Evolutionary conservation across 2,329 filamentous ascomycete species (phyloP).

Genomic region (Ceratocystis ficicola): DNA sequence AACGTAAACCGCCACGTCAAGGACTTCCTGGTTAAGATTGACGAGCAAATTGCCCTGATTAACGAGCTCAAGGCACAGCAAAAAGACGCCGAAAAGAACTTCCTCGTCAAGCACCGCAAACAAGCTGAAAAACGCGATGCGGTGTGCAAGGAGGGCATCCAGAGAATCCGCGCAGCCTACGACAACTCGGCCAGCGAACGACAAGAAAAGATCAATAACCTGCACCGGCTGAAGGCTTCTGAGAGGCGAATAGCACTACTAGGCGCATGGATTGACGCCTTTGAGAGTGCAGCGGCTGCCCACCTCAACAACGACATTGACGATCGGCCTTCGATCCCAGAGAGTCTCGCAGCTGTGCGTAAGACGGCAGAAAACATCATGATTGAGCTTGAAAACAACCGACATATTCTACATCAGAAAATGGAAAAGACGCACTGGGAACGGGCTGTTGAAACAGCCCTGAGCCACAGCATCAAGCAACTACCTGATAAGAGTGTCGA

Average conservation of each 20-base stretch:
- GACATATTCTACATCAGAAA: slow-evolving; percentile 80
- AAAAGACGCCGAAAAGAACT: slow-evolving; percentile 70
- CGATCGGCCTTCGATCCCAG: slow-evolving; percentile 39
- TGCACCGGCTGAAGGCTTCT: slow-evolving; percentile 71
- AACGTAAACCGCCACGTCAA: slow-evolving; percentile 99
- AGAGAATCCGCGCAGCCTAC: slow-evolving; percentile 69
- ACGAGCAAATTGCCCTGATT: slow-evolving; percentile 94
- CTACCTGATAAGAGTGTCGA: slow-evolving; percentile 53
- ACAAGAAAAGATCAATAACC: slow-evolving; percentile 62
- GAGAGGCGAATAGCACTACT: slow-evolving; percentile 75
- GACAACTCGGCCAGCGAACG: slow-evolving; percentile 68
- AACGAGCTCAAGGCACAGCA: slow-evolving; percentile 90
- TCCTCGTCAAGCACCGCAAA: slow-evolving; percentile 82
- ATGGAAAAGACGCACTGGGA: slow-evolving; percentile 77
- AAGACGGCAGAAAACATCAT: slow-evolving; percentile 83
- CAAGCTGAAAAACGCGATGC: slow-evolving; percentile 73
- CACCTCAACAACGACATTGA: slow-evolving; percentile 36
- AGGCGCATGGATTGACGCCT: slow-evolving; percentile 86
- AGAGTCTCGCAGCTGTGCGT: slow-evolving; percentile 60
- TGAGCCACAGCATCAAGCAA: slow-evolving; percentile 73
- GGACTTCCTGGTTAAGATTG: slow-evolving; percentile 97
- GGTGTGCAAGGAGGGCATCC: slow-evolving; percentile 63
- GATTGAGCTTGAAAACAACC: slow-evolving; percentile 75
- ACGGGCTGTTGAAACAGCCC: slow-evolving; percentile 69
- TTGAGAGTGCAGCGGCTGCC: slow-evolving; percentile 67